Base-by-base conservation (phyloP, 495 filamentous ascomycete genomes). In the Penicillium crystallinum region DNA sequence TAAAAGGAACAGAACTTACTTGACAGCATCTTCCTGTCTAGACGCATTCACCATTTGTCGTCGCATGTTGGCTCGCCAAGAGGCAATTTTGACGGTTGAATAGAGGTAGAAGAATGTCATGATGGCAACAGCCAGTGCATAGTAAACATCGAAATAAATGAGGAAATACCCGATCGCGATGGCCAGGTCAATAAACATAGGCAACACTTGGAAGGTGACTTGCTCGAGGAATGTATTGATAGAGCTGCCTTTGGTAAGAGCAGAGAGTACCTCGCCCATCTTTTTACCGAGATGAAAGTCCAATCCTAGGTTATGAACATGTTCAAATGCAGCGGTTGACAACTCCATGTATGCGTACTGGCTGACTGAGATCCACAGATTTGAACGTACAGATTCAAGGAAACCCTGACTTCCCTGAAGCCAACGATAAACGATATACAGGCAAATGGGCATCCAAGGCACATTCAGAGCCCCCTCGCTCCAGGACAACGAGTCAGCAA, bases 201-300 rank as follows among this genome's bases (percentile, higher is more conserved):
- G 90, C 36, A 89, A 65, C 9, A 95, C 82, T 60, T 86, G 81
- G 61, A 93, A 92, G 0, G 86, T 89, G 39, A 91, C 79, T 62
- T 88, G 84, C 65, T 91, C 89, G 22, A 95, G 75, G 67, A 95
- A 92, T 2, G 80, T 84, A 58, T 91, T 95, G 72, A 95, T 88
- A 1, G 88, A 83, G 44, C 77, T 85, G 46, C 88, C 89, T 58
- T 95, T 93, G 68, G 85, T 91, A 38, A 95, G 71, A 0, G 89
- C 90, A 14, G 86, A 90, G 23, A 91, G 71, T 7, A 93, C 86
- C 64, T 95, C 90, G 33, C 90, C 90, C 3, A 86, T 92, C 58
- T 85, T 84, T 67, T 95, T 95, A 50, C 84, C 83, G 6, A 91
- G 78, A 67, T 95, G 90, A 57, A 92, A 95, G 58, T 95, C 90